Percentiles rank a stretch among this genome's conserved stretches.
Evolutionary conservation across 495 filamentous ascomycete genomes (phyloP).

Genomic region (Massariosphaeria phaeospora): DNA sequence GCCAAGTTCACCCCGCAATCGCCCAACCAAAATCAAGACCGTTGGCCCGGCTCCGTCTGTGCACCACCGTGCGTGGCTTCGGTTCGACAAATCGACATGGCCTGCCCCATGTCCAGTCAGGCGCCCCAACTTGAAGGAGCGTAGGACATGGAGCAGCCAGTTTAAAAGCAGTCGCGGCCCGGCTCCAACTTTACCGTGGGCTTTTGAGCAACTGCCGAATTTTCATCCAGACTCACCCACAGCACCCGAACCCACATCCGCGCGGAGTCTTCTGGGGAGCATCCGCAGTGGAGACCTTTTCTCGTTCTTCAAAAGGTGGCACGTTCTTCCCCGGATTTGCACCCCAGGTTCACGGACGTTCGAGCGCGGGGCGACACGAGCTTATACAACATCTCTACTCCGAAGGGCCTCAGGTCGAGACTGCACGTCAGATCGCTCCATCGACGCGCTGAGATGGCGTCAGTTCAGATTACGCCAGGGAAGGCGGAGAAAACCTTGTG

Average conservation of each 20-base stretch:
- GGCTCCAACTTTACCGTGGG: not conserved
- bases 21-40: not conserved
- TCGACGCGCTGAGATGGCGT: not conserved
- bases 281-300: conserved; percentile 10
- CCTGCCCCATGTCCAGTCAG: no score
- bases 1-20: conserved; percentile 18
- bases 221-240: conserved; percentile 3
- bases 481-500: conserved; percentile 18
- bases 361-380: not conserved
- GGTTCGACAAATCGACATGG: no score
- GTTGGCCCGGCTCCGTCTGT: conserved; percentile 9
- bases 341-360: conserved; percentile 6
- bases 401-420: not conserved
- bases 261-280: not conserved
- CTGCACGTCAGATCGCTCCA: not conserved
- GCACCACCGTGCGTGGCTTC: no score
- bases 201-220: conserved; percentile 20
- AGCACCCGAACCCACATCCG: not conserved
- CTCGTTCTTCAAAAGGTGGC: no score
- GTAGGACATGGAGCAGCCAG: not conserved
- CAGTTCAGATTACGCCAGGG: not conserved
- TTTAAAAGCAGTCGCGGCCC: conserved; percentile 17
- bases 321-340: conserved; percentile 10
- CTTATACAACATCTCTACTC: not conserved
- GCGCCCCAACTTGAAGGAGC: no score